Evolutionary conservation across 1,284 basidiomycete genomes (phyloP), one percentile per base, ranked within the genome.

Genomic region (Vanrija pseudolonga): DNA sequence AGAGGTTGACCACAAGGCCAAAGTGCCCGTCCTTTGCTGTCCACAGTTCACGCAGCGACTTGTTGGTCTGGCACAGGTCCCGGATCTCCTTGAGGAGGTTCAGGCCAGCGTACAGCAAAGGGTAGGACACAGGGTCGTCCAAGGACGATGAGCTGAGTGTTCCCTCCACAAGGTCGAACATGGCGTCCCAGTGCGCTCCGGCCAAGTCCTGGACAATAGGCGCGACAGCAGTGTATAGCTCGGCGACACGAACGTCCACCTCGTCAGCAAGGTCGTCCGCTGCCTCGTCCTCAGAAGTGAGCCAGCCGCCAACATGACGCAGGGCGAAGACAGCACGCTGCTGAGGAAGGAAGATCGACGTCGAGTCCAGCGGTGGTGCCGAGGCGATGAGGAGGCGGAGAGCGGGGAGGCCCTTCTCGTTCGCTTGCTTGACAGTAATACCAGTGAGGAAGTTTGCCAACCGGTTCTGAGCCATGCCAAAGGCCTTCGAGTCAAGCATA

Each of bases 121-220:
- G 81, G 36, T 90, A 79, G 0, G 83, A 83, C 0, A 74, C 64
- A 3, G 80, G 72, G 39, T 92, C 85, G 8, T 79, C 76, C 18
- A 91, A 78, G 0, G 83, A 82, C 72, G 79, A 57, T 59, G 90
- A 89, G 80, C 95, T 91, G 1, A 98, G 78, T 61, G 90, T 92
- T 51, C 83, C 88, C 72, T 96, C 91, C 19, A 96, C 73, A 6
- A 97, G 76, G 70, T 98, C 93, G 68, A 92, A 93, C 17, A 96
- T 85, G 45, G 93, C 83, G 49, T 92, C 89, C 90, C 95, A 95
- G 72, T 98, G 96, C 0, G 82, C 80, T 0, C 96, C 96, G 5
- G 84, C 79, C 0, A 97, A 80, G 64, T 85, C 88, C 72, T 98
- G 93, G 50, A 98, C 77, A 46, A 98, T 88, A 0, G 95, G 92